Evolutionary conservation across 1,284 basidiomycete species (phyloP), one percentile per base, ranked within the genome.

Genomic region (Rhodotorula sp.): DNA sequence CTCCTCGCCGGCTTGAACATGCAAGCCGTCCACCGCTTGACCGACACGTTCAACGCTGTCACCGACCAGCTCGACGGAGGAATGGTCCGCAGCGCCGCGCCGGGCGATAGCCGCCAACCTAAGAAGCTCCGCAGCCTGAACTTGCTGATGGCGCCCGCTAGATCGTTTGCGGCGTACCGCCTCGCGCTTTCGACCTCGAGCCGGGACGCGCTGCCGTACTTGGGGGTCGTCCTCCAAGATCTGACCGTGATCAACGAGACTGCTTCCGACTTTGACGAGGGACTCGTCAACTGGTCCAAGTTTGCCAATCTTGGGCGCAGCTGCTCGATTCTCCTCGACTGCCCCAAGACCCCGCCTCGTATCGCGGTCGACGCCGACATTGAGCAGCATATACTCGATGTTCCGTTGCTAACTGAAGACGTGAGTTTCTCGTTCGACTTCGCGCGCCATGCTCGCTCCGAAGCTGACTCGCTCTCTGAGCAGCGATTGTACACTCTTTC

Each of bases 191-290:
- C 73, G 10, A 78, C 71, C 34, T 77, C 78, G 23, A 69, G 76
- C 26, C 58, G 71, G 21, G 70, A 77, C 60, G 70, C 78, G 66
- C 67, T 80, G 38, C 79, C 79, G 12, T 80, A 80, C 65, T 73
- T 80, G 18, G 79, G 79, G n/a, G 77, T 79, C 1, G 78, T 79
- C 56, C 64, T 80, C 28, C 79, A 80, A 71, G 79, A 80, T 57
- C 74, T 80, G 45, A 79, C 78, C 3, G 71, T 74, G 21, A 62
- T 77, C 45, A 75, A 79, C 64, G 79, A 80, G 60, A 72, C 78
- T 62, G 79, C 77, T 60, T 68, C 70, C 16, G 79, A 80, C 64
- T 77, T 79, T 70, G 68, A 74, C 6, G 75, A 78, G 64, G 78
- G 78, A 21, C 76, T 75, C n/a, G 77, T 79, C 47, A 80, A 80